phyloP scores from a whole-genome alignment of 805 yeast genomes.

The Grigorovia jiainica region DNA sequence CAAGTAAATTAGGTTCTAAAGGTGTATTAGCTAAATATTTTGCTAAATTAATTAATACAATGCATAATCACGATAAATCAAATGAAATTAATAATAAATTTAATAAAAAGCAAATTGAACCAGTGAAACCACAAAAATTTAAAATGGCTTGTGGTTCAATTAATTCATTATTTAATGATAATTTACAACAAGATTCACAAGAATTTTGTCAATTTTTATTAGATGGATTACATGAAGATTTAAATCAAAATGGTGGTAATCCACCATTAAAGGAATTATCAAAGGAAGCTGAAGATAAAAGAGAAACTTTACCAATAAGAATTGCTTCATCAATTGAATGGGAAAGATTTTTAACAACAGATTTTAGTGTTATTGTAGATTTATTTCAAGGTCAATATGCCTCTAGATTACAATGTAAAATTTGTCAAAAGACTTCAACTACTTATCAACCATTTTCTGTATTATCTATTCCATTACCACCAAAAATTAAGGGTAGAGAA shows the following conservation, averaged over 20 bases:
- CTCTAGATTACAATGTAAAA: conserved; percentile 63
- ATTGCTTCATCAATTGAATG: conserved; percentile 85
- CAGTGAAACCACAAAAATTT: conserved; percentile 56
- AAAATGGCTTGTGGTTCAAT: conserved; percentile 60
- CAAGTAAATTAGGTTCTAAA: conserved; percentile 68
- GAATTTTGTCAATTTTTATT: conserved; percentile 81
- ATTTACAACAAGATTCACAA: conserved; percentile 87
- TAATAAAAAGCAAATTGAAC: background rate
- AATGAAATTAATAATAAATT: conserved; percentile 5
- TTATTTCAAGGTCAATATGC: conserved; percentile 84
- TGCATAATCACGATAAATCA: conserved; percentile 35
- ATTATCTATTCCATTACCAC: conserved; percentile 71
- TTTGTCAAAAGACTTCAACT: conserved; percentile 71
- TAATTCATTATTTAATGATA: conserved; percentile 70
- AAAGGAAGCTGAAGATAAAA: conserved; percentile 57
- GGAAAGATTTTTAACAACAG: conserved; percentile 78
- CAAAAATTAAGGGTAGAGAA: conserved; percentile 21
- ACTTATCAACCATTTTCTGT: conserved; percentile 80
- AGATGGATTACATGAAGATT: conserved; percentile 88
- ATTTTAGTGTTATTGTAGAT: conserved; percentile 74
- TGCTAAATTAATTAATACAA: conserved; percentile 48
- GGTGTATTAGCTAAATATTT: conserved; percentile 71
- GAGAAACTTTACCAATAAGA: conserved; percentile 68
- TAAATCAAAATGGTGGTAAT: conserved; percentile 56
- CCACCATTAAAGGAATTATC: conserved; percentile 50